Evolutionary conservation across 768 basidiomycete genomes (phyloP), one percentile per base, ranked within the genome.

Genomic region (Kwoniella sp.): DNA sequence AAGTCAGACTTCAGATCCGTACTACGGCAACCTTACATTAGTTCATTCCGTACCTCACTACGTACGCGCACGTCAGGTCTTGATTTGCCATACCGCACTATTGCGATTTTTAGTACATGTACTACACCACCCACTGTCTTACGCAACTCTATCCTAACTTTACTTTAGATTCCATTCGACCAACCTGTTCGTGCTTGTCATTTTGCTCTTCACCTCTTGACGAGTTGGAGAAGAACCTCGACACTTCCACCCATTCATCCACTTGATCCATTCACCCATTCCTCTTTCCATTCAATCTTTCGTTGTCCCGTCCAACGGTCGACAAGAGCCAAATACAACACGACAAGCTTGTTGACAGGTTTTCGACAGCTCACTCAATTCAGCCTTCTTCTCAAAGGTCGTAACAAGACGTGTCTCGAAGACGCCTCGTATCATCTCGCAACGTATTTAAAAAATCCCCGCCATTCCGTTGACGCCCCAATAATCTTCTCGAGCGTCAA

Each of bases 51-150:
- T 44, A 19, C 40, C 40, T 44, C 40, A 44, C 40, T 44, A 44
- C 40, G 40, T 44, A 44, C 40, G 40, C 40, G 40, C 40, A 44
- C 40, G 40, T 44, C 40, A 44, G 40, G 40, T 44, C 40, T 44
- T 44, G 40, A 10, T 44, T 19, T 44, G 40, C 40, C 40, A 44
- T 44, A 44, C 40, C 40, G 40, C 40, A 44, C 17, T 19, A 44
- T 13, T 33, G 5, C 33, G 13, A 33, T 5, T 33, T 44, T 6
- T 15, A 44, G 8, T 10, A 9, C 40, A 19, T 19, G 17, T 44
- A 9, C 17, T 19, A 6, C 13, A 5, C 33, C 13, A 33, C 33
- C 33, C 5, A 33, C 33, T 33, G 13, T 33, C 33, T 33, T 5
- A 6, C 33, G 8, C 3, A 9, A 44, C 40, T 44, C 40, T 44